Evolutionary conservation across 2,329 filamentous ascomycete species (phyloP), one percentile per base, ranked within the genome.

Genomic region (Grosmannia huntii): DNA sequence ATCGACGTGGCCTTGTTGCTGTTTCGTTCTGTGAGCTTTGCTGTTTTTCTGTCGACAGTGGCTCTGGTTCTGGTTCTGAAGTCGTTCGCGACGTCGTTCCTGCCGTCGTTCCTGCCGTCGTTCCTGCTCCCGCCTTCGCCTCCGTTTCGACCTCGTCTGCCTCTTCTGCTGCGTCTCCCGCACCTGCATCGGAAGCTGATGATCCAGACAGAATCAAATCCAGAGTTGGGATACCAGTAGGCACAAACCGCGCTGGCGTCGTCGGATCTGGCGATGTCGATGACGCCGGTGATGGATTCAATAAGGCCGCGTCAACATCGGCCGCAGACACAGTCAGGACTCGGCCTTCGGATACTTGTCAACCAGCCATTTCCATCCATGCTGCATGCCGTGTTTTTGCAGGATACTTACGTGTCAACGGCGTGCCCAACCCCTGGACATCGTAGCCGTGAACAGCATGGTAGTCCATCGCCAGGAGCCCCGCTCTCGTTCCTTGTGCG

Each of bases 261-360:
- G 44, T 70, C 58, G 78, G 74, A 53, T 75, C 71, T 11, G 57
- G 52, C 23, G 50, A 19, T 1, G 54, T 49, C 12, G 59, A 59
- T 46, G 60, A 62, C 16, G 48, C 49, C 36, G 59, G 55, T 25
- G 61, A 59, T 38, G 54, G 59, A 46, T 59, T 61, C 46, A 58
- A 27, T 7, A 60, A 48, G 4, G 52, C 56, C 19, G 53, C 58
- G 53, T 79, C 74, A 51, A 87, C 87, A 66, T 89, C 80, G 1
- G 86, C 86, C 33, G 87, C 89, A 21, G 86, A 89, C 54, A 91
- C 77, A 1, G 89, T 89, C 41, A 89, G 85, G 57, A 92, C 75
- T 56, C 88, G 83, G 73, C 91, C 87, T 90, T 64, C 31, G 28
- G 5, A 19, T 1, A 5, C 4, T 19, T 52, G 23, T 55, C 38